These are phyloP conservation scores for Melampsora americana DNA, from an alignment of 1,284 basidiomycete species.

Conservation along the genomic window DNA sequence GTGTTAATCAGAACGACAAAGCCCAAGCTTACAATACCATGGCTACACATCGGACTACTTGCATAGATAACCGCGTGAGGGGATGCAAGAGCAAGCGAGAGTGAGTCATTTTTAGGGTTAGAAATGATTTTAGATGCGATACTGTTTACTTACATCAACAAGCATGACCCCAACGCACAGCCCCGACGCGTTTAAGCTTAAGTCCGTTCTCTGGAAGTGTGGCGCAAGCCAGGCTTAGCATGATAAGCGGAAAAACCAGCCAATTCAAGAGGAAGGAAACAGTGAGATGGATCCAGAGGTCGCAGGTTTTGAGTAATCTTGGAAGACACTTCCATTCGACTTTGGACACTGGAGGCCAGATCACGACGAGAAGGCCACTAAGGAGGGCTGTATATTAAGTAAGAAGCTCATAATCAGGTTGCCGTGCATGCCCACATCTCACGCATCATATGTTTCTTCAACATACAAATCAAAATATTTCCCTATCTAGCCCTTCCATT, in stretches of 20 bases:
- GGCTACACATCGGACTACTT: slow-evolving; percentile 47
- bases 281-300: slow-evolving; percentile 68
- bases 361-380: slow-evolving; percentile 74
- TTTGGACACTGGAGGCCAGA: slow-evolving; percentile 79
- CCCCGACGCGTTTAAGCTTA: slow-evolving; percentile 53
- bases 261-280: slow-evolving; percentile 75
- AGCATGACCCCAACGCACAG: slow-evolving; percentile 62
- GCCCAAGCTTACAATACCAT: slow-evolving; percentile 56
- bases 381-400: slow-evolving; percentile 65
- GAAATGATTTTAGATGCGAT: no score
- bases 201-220: slow-evolving; percentile 66
- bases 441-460: no score
- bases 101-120: background rate
- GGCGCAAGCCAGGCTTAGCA: slow-evolving; percentile 80
- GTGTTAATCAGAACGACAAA: slow-evolving; percentile 54
- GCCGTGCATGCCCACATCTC: no score
- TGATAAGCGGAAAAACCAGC: slow-evolving; percentile 74
- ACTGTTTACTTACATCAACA: slow-evolving; percentile 60
- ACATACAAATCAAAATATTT: background rate
- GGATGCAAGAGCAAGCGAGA: background rate
- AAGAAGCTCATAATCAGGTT: background rate
- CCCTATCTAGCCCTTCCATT: background rate
- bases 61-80: background rate
- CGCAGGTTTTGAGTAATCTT: slow-evolving; percentile 60
- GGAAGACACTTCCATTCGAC: slow-evolving; percentile 74